Evolutionary conservation across 2,329 filamentous ascomycete species (phyloP), one percentile per base, ranked within the genome.

Genomic region (Aspergillus ochraceoroseus): DNA sequence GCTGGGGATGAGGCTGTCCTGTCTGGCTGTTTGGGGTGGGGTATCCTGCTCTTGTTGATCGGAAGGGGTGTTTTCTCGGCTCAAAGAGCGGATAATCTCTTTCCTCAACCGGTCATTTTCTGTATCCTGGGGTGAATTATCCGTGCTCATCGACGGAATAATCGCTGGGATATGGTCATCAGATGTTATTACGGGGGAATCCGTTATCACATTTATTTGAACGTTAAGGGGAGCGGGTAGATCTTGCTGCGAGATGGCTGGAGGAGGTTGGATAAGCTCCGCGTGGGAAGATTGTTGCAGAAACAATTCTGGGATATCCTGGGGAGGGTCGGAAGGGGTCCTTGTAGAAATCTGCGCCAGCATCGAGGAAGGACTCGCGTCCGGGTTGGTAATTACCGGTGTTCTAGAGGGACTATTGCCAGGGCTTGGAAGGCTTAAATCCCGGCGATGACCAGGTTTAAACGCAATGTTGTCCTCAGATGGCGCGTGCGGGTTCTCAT

Each of bases 401-500:
- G 70, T 75, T 32, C 74, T 73, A n/a, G 77, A 79, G 20, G 79
- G 79, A 42, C 77, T 82, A 42, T 79, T 79, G 29, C 71, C 72
- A 12, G 71, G 69, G 44, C 71, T 76, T 3, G 80, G 79, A 23
- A 77, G 72, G 41, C 75, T 75, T 37, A 82, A 56, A 52, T 77
- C 75, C 31, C 76, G 72, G 37, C 75, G 71, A 57, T 77, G 75
- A 7, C 75, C 76, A 20, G 70, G 67, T 20, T 71, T 70, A 45
- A 78, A 72, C 17, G 54, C 60, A 51, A 60, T 55, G 48, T 45
- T 43, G 23, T 38, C 44, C 25, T 52, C 53, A n/a, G 41, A 57
- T 19, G 51, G 44, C 39, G 59, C 47, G 36, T 62, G 41, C 15
- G 44, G 35, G 33, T 53, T 43, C 55, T 65, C 65, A 56, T 43